Evolutionary conservation across 306 rosid genomes (phyloP).

Genomic region (Abrus pulchellus): DNA sequence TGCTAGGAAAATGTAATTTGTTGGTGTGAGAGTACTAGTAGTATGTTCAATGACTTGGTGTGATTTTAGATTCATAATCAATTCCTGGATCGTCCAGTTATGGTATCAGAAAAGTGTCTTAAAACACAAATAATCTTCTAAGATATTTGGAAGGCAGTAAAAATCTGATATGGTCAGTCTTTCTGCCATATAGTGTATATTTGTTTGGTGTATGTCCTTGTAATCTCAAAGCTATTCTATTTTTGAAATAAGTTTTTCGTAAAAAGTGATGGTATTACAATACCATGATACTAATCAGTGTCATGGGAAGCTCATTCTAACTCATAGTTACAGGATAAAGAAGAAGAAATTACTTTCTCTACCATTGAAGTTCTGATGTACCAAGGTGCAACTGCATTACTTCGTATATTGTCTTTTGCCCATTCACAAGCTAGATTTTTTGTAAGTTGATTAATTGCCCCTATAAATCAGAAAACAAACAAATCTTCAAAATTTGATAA

Average conservation of each 20-base stretch:
- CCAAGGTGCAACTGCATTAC: conserved; percentile 87
- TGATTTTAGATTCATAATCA: conserved; percentile 18
- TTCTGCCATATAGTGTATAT: neutral
- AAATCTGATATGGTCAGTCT: neutral
- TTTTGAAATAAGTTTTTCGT: conserved; percentile 11
- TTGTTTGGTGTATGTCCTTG: conserved; percentile 1
- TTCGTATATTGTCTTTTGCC: conserved; percentile 82
- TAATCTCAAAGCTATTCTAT: conserved; percentile 21
- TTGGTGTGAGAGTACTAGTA: conserved; percentile 24
- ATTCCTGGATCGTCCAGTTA: conserved; percentile 30
- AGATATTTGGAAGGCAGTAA: conserved; percentile 1
- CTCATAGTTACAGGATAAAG: conserved; percentile 34
- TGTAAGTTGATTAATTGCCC: conserved; percentile 82
- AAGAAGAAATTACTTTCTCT: conserved; percentile 65
- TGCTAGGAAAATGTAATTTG: conserved; percentile 10
- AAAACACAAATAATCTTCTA: neutral
- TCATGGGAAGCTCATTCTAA: conserved; percentile 38
- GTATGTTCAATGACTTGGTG: neutral
- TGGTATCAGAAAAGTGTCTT: neutral
- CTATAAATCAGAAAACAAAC: conserved; percentile 50
- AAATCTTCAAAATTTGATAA: conserved; percentile 29
- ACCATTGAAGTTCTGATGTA: conserved; percentile 81
- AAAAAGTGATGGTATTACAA: neutral
- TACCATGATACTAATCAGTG: conserved; percentile 12
- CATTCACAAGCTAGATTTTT: conserved; percentile 84